Percentiles rank a stretch among this genome's conserved stretches.
phyloP scores from a whole-genome alignment of 1,284 basidiomycete species.

The Sparassis latifolia region DNA sequence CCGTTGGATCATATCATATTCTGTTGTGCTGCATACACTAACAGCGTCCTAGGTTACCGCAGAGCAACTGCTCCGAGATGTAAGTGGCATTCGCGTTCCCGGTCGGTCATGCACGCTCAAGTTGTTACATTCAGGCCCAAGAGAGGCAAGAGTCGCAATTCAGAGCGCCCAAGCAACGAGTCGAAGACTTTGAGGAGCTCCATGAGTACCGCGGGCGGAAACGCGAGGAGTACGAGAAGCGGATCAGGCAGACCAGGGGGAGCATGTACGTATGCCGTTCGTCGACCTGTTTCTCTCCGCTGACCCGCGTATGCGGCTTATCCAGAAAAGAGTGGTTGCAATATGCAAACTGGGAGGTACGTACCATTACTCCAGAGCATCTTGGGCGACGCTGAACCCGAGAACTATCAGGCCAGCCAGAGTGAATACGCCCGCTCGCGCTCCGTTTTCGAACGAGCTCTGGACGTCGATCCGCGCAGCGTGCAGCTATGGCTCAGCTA shows the following conservation, averaged over 20 bases:
- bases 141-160: constrained; percentile 92
- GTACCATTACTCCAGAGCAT: constrained; percentile 9
- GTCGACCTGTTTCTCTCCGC: neutral
- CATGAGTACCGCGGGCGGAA: constrained; percentile 94
- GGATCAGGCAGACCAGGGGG: constrained; percentile 84
- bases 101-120: neutral
- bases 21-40: constrained; percentile 6
- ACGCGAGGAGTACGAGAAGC: constrained; percentile 94
- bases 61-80: constrained; percentile 95
- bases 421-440: constrained; percentile 91
- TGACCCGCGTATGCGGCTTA: neutral
- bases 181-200: constrained; percentile 97
- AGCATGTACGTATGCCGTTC: constrained; percentile 55
- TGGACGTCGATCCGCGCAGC: constrained; percentile 90
- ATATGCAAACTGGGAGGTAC: constrained; percentile 79
- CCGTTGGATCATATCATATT: constrained; percentile 2
- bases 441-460: constrained; percentile 93
- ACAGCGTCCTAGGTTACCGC: constrained; percentile 75
- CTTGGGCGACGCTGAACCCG: neutral
- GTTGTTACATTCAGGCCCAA: constrained; percentile 59
- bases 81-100: constrained; percentile 20
- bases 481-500: constrained; percentile 93
- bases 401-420: constrained; percentile 73
- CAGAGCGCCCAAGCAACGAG: constrained; percentile 87
- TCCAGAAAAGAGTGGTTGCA: constrained; percentile 74